Percentiles rank a stretch among this genome's conserved stretches.
Evolutionary conservation across 2,329 filamentous ascomycete species (phyloP).

Genomic region (Aspergillus versicolor): DNA sequence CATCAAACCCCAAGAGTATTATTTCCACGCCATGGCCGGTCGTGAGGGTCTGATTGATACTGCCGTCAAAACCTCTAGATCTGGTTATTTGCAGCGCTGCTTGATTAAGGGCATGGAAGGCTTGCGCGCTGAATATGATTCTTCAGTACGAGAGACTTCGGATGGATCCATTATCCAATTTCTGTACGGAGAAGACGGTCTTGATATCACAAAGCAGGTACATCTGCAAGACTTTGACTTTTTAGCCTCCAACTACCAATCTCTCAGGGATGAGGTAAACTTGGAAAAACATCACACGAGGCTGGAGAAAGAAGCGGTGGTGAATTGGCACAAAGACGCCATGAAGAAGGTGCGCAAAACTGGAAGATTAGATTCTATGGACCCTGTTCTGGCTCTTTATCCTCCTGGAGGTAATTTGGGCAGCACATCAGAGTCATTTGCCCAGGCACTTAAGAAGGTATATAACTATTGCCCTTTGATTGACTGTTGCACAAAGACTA

Average conservation of each 20-base stretch:
- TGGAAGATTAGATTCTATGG: constrained; percentile 64
- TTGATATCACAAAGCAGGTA: constrained; percentile 92
- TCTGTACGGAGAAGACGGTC: constrained; percentile 91
- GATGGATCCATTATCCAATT: constrained; percentile 95
- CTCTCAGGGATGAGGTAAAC: constrained; percentile 73
- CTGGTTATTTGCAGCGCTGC: constrained; percentile 93
- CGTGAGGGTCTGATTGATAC: constrained; percentile 98
- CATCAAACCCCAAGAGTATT: constrained; percentile 95
- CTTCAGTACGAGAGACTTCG: constrained; percentile 80
- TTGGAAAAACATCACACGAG: constrained; percentile 57
- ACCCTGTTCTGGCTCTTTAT: constrained; percentile 72
- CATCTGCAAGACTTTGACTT: constrained; percentile 90
- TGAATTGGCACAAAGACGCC: constrained; percentile 60
- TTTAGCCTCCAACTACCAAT: constrained; percentile 79
- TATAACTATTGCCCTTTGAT: not conserved
- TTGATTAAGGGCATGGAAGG: constrained; percentile 99
- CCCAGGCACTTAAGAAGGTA: constrained; percentile 63
- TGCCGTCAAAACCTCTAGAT: constrained; percentile 95
- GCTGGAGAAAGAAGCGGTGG: constrained; percentile 66
- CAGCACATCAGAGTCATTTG: constrained; percentile 87
- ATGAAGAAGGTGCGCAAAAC: constrained; percentile 81
- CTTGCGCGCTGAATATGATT: constrained; percentile 86
- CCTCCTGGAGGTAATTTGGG: constrained; percentile 77
- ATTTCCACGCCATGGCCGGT: constrained; percentile 99
- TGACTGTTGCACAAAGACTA: constrained; percentile 12